phyloP scores from a whole-genome alignment of 1,284 basidiomycete species.

The Papiliotrema flavescens region DNA sequence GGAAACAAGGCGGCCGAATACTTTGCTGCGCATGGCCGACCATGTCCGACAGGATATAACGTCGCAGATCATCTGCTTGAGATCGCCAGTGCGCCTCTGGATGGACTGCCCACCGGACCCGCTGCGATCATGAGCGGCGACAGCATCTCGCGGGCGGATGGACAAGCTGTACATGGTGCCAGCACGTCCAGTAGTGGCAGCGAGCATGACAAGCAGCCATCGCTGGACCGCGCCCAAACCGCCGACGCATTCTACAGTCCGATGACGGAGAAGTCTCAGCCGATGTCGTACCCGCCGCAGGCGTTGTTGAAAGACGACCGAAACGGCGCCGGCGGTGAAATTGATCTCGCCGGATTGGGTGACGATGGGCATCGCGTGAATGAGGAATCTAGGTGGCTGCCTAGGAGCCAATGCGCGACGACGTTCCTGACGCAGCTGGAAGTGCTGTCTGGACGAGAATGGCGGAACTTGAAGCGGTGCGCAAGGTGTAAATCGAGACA shows the following conservation, averaged over 20 bases:
- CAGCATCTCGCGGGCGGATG: too few species aligned
- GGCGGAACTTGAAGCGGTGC: slow-evolving; percentile 70
- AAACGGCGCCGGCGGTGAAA: neutral
- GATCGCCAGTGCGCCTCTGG: slow-evolving; percentile 61
- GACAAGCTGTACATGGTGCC: neutral
- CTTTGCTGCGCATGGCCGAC: slow-evolving; percentile 56
- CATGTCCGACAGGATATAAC: slow-evolving; percentile 71
- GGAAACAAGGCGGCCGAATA: slow-evolving; percentile 62
- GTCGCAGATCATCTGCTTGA: slow-evolving; percentile 85
- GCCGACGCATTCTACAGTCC: slow-evolving; percentile 12
- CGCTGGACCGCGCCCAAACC: neutral
- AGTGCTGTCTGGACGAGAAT: slow-evolving; percentile 71
- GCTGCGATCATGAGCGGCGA: neutral
- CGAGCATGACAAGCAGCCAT: neutral
- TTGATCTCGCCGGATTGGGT: slow-evolving; percentile 16
- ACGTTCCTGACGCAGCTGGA: slow-evolving; percentile 84
- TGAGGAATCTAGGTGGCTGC: slow-evolving; percentile 20
- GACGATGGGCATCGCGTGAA: neutral
- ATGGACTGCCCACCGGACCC: slow-evolving; percentile 45
- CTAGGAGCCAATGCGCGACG: slow-evolving; percentile 42
- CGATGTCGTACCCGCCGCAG: slow-evolving; percentile 17
- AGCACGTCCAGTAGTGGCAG: neutral
- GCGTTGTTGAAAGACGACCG: slow-evolving; percentile 3
- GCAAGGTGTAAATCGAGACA: too few species aligned
- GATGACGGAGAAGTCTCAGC: slow-evolving; percentile 11